Evolutionary conservation across 768 basidiomycete species (phyloP).

Genomic region (Filobasidium wieringae): DNA sequence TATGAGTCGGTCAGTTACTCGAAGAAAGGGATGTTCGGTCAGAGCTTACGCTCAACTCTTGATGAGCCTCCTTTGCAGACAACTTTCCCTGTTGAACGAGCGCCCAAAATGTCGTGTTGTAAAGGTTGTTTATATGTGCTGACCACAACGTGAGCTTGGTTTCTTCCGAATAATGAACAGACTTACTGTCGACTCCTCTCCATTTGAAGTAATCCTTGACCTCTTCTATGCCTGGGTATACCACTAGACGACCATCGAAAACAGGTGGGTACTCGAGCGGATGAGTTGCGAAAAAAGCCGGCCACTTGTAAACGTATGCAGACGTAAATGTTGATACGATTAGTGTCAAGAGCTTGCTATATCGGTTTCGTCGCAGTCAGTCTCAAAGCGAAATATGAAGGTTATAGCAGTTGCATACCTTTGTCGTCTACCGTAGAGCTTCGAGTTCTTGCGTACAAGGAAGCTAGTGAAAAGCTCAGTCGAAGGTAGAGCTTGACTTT

Average conservation of each 20-base stretch:
- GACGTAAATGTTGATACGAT: conserved; percentile 82
- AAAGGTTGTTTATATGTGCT: conserved; percentile 97
- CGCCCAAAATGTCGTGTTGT: conserved; percentile 94
- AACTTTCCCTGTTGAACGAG: conserved; percentile 72
- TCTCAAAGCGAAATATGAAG: too few relatives aligned
- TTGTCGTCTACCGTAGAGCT: conserved; percentile 68
- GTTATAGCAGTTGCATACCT: conserved; percentile 32
- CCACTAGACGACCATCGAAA: conserved; percentile 77
- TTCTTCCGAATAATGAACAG: background rate
- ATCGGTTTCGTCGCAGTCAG: too few relatives aligned
- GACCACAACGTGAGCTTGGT: conserved; percentile 7
- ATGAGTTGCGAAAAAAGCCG: conserved; percentile 59
- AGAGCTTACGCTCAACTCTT: conserved; percentile 53
- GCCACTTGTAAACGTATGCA: conserved; percentile 78
- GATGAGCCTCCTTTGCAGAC: conserved; percentile 68
- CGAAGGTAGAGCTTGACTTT: background rate
- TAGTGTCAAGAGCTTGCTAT: conserved; percentile 73
- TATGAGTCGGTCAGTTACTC: background rate
- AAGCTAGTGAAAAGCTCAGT: conserved; percentile 52
- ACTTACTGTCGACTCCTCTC: conserved; percentile 88
- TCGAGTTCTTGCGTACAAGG: conserved; percentile 60
- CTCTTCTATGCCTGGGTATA: conserved; percentile 62
- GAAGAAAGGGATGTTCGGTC: background rate
- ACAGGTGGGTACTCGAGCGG: conserved; percentile 71
- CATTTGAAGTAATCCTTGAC: conserved; percentile 88